Conservation (phyloP, 164 flowering plant species). For the Paratinospora sagittata region DNA sequence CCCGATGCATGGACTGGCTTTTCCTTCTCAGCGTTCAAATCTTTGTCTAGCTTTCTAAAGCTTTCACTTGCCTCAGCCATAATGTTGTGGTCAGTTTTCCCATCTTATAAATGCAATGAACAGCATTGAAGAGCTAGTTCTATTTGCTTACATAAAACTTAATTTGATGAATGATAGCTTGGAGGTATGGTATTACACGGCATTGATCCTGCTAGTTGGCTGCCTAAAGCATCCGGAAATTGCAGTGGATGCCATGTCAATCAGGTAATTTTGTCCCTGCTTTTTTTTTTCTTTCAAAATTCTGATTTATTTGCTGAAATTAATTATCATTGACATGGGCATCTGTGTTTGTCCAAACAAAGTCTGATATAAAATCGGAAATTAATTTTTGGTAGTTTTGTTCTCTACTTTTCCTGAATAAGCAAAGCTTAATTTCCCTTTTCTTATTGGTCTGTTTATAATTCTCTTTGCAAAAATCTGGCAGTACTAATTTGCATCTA, state of each 20-base stretch:
- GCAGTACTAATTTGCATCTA: slow-evolving; percentile 41
- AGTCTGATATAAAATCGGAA: no score
- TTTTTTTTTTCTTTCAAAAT: no score
- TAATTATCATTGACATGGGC: no score
- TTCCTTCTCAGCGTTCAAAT: slow-evolving; percentile 34
- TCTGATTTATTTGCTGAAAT: no score
- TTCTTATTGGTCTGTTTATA: no score
- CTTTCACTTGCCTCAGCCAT: slow-evolving; percentile 52
- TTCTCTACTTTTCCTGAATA: slow-evolving; percentile 18
- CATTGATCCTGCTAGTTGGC: slow-evolving; percentile 29
- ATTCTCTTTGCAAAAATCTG: slow-evolving; percentile 13
- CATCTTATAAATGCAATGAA: background rate
- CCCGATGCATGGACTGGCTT: slow-evolving; percentile 50
- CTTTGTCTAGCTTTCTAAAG: slow-evolving; percentile 35
- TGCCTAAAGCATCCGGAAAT: slow-evolving; percentile 24
- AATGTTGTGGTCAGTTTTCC: slow-evolving; percentile 23
- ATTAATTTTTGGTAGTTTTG: no score
- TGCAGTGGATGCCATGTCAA: slow-evolving; percentile 29
- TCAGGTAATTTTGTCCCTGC: slow-evolving; percentile 32
- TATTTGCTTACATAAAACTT: background rate
- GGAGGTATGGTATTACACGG: slow-evolving; percentile 39
- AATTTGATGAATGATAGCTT: slow-evolving; percentile 29
- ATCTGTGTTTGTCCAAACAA: no score
- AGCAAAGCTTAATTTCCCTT: no score
- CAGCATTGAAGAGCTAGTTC: no score